Evolutionary conservation across 2,329 filamentous ascomycete genomes (phyloP), one percentile per base, ranked within the genome.

Genomic region (Pseudogymnoascus pannorum): DNA sequence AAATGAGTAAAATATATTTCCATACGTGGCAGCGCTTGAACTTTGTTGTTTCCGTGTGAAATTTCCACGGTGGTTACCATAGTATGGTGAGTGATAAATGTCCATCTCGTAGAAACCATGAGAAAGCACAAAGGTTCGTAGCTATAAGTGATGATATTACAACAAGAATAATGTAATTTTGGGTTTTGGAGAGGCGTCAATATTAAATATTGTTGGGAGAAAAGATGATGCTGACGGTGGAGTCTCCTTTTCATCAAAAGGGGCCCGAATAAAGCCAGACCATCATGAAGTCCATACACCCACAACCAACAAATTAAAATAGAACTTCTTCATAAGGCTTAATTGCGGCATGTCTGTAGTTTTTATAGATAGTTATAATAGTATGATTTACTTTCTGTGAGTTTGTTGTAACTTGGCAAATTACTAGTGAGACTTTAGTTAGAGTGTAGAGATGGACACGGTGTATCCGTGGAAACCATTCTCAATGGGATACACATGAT

Each of bases 171-270:
- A 4, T 54, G 24, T 12, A 8, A 11, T 29, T 29, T 18, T 26
- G 7, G 40, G 12, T 16, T 1, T 26, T 24, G 42, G 42, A n/a
- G n/a, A n/a, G n/a, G n/a, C n/a, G n/a, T n/a, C n/a, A n/a, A n/a
- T n/a, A n/a, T n/a, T n/a, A n/a, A n/a, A n/a, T n/a, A n/a, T n/a
- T n/a, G n/a, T n/a, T n/a, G n/a, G 22, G 22, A n/a, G 42, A 6
- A 22, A 5, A n/a, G 22, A 7, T 48, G 42, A n/a, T 48, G n/a
- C 42, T 48, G n/a, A 26, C 42, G 20, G 22, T 18, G 14, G 22
- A 29, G 44, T 29, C 44, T 54, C 44, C 24, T 54, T 54, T 54
- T 54, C 44, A 9, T 54, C 44, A 54, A 54, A 54, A 54, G 24
- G 44, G 9, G 44, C 4, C n/a, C 8, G 44, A 54, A 54, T 54